Evolutionary conservation across 768 basidiomycete genomes (phyloP).

Genomic region (Antrodiella citrinella): DNA sequence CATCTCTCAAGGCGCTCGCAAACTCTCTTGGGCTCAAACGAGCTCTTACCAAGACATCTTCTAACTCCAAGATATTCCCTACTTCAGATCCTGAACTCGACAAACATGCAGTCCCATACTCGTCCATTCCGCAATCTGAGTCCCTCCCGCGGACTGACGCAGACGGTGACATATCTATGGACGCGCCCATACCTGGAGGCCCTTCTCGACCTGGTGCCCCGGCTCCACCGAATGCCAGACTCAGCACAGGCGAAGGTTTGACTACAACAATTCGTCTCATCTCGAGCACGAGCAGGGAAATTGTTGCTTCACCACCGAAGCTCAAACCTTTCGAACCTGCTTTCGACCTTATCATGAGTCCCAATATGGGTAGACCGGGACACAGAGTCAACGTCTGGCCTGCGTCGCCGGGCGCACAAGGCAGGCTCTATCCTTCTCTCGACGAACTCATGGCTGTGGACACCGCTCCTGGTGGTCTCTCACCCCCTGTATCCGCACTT

Average conservation of each 20-base stretch:
- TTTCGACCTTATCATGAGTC: slow-evolving; percentile 52
- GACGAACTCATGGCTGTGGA: slow-evolving; percentile 19
- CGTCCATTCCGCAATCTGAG: slow-evolving; percentile 11
- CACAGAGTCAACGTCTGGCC: slow-evolving; percentile 31
- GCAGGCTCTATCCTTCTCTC: slow-evolving; percentile 31
- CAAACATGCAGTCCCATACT: slow-evolving; percentile 13
- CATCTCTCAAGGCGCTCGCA: slow-evolving; percentile 73
- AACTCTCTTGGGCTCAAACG: slow-evolving; percentile 68
- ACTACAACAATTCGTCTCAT: slow-evolving; percentile 42
- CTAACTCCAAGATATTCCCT: slow-evolving; percentile 11
- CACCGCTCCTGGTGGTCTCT: not conserved
- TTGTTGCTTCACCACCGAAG: slow-evolving; percentile 40
- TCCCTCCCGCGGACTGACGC: slow-evolving; percentile 14
- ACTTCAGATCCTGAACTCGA: slow-evolving; percentile 12
- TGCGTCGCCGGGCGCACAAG: slow-evolving; percentile 25
- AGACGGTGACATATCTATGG: slow-evolving; percentile 11
- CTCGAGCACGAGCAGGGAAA: slow-evolving; percentile 13
- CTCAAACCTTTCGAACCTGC: slow-evolving; percentile 58
- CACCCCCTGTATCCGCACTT: not conserved
- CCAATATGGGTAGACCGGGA: slow-evolving; percentile 36
- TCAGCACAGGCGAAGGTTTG: slow-evolving; percentile 40
- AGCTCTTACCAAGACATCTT: slow-evolving; percentile 10
- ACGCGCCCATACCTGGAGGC: slow-evolving; percentile 50
- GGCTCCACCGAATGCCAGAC: slow-evolving; percentile 50
- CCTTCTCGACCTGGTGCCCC: slow-evolving; percentile 50